Percentiles rank a stretch among this genome's conserved stretches.
Conservation (phyloP, 1,284 basidiomycete genomes). For the Ganoderma lucidum region DNA sequence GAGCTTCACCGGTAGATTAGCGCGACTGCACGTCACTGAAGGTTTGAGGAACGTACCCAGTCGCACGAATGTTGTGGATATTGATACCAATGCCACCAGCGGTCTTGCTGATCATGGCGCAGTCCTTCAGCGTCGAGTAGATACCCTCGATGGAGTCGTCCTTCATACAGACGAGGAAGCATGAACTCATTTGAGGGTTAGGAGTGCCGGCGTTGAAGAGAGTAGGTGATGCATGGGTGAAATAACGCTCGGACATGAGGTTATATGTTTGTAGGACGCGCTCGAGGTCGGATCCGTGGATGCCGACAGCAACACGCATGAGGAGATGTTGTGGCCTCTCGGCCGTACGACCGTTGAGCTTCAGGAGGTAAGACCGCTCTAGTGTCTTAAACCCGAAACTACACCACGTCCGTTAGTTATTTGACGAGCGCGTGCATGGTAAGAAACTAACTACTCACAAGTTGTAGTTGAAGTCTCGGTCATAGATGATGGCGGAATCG, state of each 20-base stretch:
- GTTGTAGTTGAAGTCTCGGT: conserved; percentile 98
- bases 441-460: conserved; percentile 59
- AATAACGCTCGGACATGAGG: conserved; percentile 96
- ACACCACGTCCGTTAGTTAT: conserved; percentile 18
- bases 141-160: conserved; percentile 99
- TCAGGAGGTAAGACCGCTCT: conserved; percentile 96
- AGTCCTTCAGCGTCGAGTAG: conserved; percentile 98
- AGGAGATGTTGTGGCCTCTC: conserved; percentile 99
- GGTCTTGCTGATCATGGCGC: conserved; percentile 99
- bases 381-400: conserved; percentile 99
- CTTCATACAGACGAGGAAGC: conserved; percentile 98
- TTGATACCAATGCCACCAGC: conserved; percentile 97
- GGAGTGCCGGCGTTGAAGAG: conserved; percentile 99
- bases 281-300: conserved; percentile 92
- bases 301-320: conserved; percentile 99
- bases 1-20: conserved; percentile 54
- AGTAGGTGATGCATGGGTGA: conserved; percentile 98
- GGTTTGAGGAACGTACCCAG: conserved; percentile 66
- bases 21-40: neutral
- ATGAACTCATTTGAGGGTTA: conserved; percentile 94
- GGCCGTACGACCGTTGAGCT: conserved; percentile 93
- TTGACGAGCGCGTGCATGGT: neutral
- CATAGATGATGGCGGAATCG: conserved; percentile 97
- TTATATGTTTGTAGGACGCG: conserved; percentile 93
- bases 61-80: conserved; percentile 98